Conservation (phyloP, 1,284 basidiomycete species). For the Cryptococcus sp. region DNA sequence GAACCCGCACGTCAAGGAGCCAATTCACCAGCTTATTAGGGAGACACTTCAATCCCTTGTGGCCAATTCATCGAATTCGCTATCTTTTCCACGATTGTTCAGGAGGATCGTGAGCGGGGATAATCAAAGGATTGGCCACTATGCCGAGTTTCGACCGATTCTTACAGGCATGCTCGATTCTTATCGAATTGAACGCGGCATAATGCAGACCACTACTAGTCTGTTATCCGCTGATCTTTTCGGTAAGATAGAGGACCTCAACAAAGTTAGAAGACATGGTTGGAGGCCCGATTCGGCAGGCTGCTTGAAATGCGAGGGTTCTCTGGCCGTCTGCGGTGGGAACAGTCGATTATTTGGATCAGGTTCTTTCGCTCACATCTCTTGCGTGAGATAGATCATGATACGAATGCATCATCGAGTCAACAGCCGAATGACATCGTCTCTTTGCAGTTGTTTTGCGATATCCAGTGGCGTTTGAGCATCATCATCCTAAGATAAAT, state of each 20-base stretch:
- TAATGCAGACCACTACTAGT: slow-evolving; percentile 80
- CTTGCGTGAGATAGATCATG: background rate
- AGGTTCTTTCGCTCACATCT: too few species aligned
- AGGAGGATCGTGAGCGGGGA: slow-evolving; percentile 65
- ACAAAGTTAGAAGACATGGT: slow-evolving; percentile 38
- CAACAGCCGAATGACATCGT: slow-evolving; percentile 22
- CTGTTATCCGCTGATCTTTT: slow-evolving; percentile 80
- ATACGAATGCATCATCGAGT: background rate
- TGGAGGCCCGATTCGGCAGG: slow-evolving; percentile 31
- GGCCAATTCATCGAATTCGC: slow-evolving; percentile 69
- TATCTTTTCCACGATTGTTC: slow-evolving; percentile 89
- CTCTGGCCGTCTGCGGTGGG: background rate
- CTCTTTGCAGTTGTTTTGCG: slow-evolving; percentile 23
- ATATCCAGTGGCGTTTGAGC: slow-evolving; percentile 34
- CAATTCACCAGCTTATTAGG: slow-evolving; percentile 71
- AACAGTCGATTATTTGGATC: background rate
- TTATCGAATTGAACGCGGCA: slow-evolving; percentile 84
- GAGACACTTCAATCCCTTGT: slow-evolving; percentile 80
- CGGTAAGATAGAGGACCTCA: slow-evolving; percentile 57
- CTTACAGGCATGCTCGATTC: slow-evolving; percentile 90
- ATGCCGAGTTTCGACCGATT: slow-evolving; percentile 86
- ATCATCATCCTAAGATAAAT: slow-evolving; percentile 34
- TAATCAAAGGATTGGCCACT: slow-evolving; percentile 36
- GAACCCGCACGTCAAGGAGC: slow-evolving; percentile 22
- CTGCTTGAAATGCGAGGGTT: slow-evolving; percentile 8